Evolutionary conservation across 1,284 basidiomycete species (phyloP), one percentile per base, ranked within the genome.

Genomic region (Malassezia dermatis): DNA sequence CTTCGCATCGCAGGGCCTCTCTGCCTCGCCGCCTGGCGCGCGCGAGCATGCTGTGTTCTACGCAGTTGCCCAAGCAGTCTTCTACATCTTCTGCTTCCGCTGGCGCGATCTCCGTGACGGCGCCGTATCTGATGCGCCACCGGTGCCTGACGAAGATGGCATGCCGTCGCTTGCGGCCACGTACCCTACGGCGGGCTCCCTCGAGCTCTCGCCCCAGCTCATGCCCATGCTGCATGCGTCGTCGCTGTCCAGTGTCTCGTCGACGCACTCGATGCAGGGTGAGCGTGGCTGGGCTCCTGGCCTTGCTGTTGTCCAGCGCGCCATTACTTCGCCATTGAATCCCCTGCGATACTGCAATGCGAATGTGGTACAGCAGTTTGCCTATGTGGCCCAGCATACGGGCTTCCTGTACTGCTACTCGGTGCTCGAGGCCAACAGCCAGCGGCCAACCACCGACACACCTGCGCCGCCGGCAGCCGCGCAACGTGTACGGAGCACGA

Each of bases 21-120:
- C 62, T 0, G 58, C 55, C 17, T 48, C 55, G 12, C 37, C 63
- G 47, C 63, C 67, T 8, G 67, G 67, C 7, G 46, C 58, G 23
- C 51, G 58, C 11, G 58, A 64, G 12, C 69, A 74, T 49, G 53
- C 67, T n/a, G 59, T 71, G n/a, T 96, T 95, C 75, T 98, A 96
- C 75, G 89, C 93, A 5, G 86, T 95, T 28, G 79, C 84, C 0
- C 94, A 98, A 73, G 87, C 91, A 0, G 82, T 90, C 6, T 94
- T 99, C 75, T 81, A 98, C 67, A 89, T 98, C 61, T 99, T 98
- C 76, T 98, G 94, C 76, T 99, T 98, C 78, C 80, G 93, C 17
- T 98, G 91, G 93, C 79, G 88, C 59, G 89, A 91, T 65, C 77
- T 96, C 23, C 79, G 71, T 8, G 64, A 56, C 48, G 50, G 45